phyloP scores from a whole-genome alignment of 805 yeast genomes.

The Kuraishia molischiana region DNA sequence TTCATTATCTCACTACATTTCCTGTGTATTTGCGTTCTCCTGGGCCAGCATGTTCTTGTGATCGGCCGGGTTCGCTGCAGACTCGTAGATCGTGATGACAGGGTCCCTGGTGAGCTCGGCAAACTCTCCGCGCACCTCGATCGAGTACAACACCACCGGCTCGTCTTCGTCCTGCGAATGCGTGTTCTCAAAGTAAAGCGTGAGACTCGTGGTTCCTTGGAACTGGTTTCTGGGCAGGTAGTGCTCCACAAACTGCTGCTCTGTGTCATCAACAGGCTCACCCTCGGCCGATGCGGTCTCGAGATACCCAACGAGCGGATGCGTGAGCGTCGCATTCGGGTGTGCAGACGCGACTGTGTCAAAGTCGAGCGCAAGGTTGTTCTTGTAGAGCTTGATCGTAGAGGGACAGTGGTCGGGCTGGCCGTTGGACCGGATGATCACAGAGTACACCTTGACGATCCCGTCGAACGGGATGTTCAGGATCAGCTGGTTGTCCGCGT shows the following conservation, averaged over 20 bases:
- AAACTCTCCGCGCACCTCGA: slow-evolving; percentile 74
- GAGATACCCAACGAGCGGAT: slow-evolving; percentile 51
- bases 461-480: slow-evolving; percentile 75
- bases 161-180: slow-evolving; percentile 57
- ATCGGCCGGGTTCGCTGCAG: slow-evolving; percentile 89
- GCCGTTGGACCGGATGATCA: slow-evolving; percentile 59
- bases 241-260: slow-evolving; percentile 64
- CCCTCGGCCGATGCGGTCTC: slow-evolving; percentile 19
- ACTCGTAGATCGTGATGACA: slow-evolving; percentile 69
- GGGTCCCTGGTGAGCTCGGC: slow-evolving; percentile 55
- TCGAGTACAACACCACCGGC: slow-evolving; percentile 45
- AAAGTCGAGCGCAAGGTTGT: slow-evolving; percentile 63
- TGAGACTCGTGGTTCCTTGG: slow-evolving; percentile 57
- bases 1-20: slow-evolving; percentile 1
- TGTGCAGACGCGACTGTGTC: slow-evolving; percentile 40
- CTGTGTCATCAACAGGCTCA: slow-evolving; percentile 27
- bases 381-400: slow-evolving; percentile 62
- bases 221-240: slow-evolving; percentile 67
- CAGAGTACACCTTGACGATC: slow-evolving; percentile 58
- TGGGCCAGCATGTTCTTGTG: slow-evolving; percentile 38
- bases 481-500: slow-evolving; percentile 75
- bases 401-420: slow-evolving; percentile 55
- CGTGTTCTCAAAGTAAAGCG: slow-evolving; percentile 59
- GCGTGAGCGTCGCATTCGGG: slow-evolving; percentile 43
- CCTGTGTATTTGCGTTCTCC: slow-evolving; percentile 9